These are phyloP conservation scores for Fusarium coicis DNA, from an alignment of 2,329 filamentous ascomycete species.

Conservation along the genomic window DNA sequence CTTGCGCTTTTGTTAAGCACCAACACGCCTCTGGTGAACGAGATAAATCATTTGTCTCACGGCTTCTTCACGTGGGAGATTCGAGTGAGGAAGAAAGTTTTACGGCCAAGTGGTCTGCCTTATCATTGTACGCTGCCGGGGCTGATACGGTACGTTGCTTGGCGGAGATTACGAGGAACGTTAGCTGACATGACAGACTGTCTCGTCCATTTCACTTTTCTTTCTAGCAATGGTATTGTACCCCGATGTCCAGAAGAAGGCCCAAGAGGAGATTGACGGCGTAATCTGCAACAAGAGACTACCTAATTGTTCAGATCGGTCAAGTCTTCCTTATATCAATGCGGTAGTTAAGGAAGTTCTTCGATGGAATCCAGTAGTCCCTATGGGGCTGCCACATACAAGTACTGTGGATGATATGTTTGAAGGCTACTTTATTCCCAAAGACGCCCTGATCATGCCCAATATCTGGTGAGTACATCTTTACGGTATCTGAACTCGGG, in stretches of 20 bases:
- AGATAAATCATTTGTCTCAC: constrained; percentile 18
- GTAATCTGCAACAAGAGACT: constrained; percentile 43
- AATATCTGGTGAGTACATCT: constrained; percentile 28
- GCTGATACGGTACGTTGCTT: constrained; percentile 29
- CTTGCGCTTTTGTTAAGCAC: constrained; percentile 30
- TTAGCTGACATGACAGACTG: constrained; percentile 13
- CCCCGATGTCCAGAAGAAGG: constrained; percentile 26
- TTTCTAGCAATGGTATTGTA: constrained; percentile 29
- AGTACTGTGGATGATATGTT: constrained; percentile 45
- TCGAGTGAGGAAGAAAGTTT: constrained; percentile 13
- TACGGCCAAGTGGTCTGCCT: constrained; percentile 35
- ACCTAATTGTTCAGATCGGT: constrained; percentile 36
- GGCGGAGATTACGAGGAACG: background rate
- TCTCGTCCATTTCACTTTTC: constrained; percentile 29
- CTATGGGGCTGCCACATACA: constrained; percentile 52
- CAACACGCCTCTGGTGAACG: constrained; percentile 13
- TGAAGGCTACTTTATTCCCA: constrained; percentile 40
- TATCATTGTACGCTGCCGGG: constrained; percentile 32
- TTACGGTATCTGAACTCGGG: too few species aligned
- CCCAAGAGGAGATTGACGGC: constrained; percentile 34
- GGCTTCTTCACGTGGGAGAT: constrained; percentile 18
- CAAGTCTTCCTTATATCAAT: constrained; percentile 43
- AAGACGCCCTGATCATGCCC: constrained; percentile 30
- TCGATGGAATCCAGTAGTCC: constrained; percentile 45
- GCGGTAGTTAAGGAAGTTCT: constrained; percentile 45